phyloP scores from a whole-genome alignment of 441 rosid genomes.

The Populus hybrid region DNA sequence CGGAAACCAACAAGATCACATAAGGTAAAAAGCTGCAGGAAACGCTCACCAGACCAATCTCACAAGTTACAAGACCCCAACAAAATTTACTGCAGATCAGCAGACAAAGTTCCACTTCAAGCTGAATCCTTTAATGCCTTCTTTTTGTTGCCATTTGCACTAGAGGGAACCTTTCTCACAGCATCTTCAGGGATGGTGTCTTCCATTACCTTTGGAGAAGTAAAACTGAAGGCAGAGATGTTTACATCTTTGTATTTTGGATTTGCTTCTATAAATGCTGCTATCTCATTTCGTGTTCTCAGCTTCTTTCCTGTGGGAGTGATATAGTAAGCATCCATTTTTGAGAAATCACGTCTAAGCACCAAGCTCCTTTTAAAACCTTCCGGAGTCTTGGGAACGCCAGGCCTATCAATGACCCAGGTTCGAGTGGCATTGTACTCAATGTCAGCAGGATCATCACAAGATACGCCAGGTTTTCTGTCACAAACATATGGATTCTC shows the following conservation, averaged over 20 bases:
- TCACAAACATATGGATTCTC: constrained; percentile 55
- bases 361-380: constrained; percentile 81
- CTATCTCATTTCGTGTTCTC: constrained; percentile 62
- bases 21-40: neutral
- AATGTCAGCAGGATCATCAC: constrained; percentile 67
- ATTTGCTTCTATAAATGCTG: constrained; percentile 52
- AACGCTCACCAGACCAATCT: neutral
- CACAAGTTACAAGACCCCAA: neutral
- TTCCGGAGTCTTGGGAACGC: constrained; percentile 74
- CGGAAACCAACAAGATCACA: neutral
- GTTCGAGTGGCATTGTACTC: constrained; percentile 59
- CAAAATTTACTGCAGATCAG: neutral
- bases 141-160: constrained; percentile 27
- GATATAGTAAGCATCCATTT: constrained; percentile 83
- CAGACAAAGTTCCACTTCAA: neutral
- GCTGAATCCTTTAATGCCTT: constrained; percentile 36
- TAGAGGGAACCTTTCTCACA: constrained; percentile 26
- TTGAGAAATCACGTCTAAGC: constrained; percentile 70
- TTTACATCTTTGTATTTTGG: constrained; percentile 50
- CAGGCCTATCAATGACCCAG: constrained; percentile 90
- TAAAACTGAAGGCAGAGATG: constrained; percentile 62
- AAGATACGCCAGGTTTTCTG: constrained; percentile 48
- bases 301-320: constrained; percentile 74
- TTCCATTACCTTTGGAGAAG: constrained; percentile 65
- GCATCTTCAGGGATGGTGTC: constrained; percentile 56